phyloP scores from a whole-genome alignment of 495 filamentous ascomycete genomes.

The Endocarpon pusillum region DNA sequence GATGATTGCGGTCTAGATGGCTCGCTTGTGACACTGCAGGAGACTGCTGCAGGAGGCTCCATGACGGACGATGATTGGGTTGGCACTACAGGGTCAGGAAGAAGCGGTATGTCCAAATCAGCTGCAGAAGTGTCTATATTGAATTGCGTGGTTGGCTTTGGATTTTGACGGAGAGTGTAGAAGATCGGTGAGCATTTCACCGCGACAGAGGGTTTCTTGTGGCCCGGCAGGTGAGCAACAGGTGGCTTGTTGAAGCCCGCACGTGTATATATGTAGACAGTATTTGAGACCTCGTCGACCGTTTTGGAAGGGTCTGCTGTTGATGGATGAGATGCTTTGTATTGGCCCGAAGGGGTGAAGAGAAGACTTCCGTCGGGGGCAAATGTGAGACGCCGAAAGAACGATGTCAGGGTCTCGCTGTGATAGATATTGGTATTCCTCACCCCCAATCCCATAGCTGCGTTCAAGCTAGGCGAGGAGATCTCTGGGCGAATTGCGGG shows the following conservation, averaged over 20 bases:
- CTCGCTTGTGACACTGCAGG: conserved; percentile 25
- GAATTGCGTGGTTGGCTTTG: conserved; percentile 64
- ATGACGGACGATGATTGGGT: conserved; percentile 39
- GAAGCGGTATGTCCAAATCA: conserved; percentile 63
- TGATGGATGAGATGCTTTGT: conserved; percentile 61
- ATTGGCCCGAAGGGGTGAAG: conserved; percentile 92
- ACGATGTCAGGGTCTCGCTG: conserved; percentile 95
- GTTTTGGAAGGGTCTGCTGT: conserved; percentile 49
- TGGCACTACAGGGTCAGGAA: conserved; percentile 67
- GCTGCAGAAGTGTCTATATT: conserved; percentile 82
- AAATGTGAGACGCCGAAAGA: conserved; percentile 89
- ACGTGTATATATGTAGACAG: conserved; percentile 93
- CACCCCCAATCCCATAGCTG: conserved; percentile 37
- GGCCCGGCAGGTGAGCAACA: conserved; percentile 90
- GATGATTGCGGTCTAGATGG: conserved; percentile 29
- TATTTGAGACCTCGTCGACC: conserved; percentile 80
- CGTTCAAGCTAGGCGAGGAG: conserved; percentile 50
- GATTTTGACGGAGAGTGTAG: conserved; percentile 59
- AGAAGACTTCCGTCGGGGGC: conserved; percentile 89
- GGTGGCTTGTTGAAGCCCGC: conserved; percentile 95
- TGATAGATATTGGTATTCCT: conserved; percentile 83
- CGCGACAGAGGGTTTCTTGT: conserved; percentile 96
- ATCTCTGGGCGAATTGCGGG: conserved; percentile 93
- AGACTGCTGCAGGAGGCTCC: conserved; percentile 63
- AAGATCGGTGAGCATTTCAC: conserved; percentile 84